A percentile compares a stretch with the other conserved stretches of the same genome.
phyloP scores from a whole-genome alignment of 2,329 filamentous ascomycete species.

The Scedosporium aurantiacum region DNA sequence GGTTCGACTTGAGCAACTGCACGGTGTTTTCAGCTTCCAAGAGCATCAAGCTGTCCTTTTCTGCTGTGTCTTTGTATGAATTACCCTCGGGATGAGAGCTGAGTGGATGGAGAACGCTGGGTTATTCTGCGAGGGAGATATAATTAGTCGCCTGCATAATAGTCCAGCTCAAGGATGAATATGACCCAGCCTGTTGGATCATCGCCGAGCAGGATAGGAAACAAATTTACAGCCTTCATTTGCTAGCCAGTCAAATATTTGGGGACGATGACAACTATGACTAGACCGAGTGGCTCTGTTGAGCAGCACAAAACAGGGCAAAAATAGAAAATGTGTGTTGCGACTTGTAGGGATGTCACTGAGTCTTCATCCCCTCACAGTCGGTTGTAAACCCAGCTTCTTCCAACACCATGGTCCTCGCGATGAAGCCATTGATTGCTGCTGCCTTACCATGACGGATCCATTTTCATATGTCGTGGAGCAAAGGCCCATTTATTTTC shows the following conservation, averaged over 20 bases:
- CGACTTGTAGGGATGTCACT: neutral
- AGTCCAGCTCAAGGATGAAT: neutral
- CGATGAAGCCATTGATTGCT: too few relatives aligned
- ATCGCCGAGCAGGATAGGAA: neutral
- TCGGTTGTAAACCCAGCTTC: too few relatives aligned
- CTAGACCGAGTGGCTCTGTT: neutral
- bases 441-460: neutral
- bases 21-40: neutral
- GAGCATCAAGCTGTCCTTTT: neutral
- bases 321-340: neutral
- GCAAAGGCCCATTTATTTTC: neutral
- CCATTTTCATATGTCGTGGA: neutral
- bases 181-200: neutral
- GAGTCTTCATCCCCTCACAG: too few relatives aligned
- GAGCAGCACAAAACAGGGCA: neutral
- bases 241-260: neutral
- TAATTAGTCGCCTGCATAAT: neutral
- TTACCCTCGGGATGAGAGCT: neutral
- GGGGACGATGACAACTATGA: neutral
- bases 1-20: neutral
- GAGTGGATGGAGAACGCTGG: neutral
- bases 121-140: neutral
- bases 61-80: neutral
- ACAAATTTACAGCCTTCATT: neutral
- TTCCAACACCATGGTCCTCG: too few relatives aligned